A percentile compares a stretch with the other conserved stretches of the same genome.
These are phyloP conservation scores for Triangularia verruculosa DNA, from an alignment of 2,329 filamentous ascomycete genomes.

Conservation along the genomic window DNA sequence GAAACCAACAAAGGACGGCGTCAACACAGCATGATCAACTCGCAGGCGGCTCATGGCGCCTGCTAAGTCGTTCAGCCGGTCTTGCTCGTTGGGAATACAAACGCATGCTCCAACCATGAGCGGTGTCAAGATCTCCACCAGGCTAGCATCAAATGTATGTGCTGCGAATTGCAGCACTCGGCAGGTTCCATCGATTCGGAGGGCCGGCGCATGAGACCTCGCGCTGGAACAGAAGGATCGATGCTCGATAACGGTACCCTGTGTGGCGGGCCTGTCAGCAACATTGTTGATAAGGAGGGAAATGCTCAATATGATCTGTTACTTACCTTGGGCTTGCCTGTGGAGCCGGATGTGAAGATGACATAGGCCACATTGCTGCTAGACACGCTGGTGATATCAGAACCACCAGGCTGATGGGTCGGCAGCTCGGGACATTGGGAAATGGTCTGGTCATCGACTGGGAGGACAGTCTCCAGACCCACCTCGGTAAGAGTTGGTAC, in stretches of 20 bases:
- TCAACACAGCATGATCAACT: slow-evolving; percentile 30
- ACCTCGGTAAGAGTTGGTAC: slow-evolving; percentile 15
- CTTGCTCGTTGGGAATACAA: slow-evolving; percentile 40
- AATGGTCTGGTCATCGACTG: slow-evolving; percentile 14
- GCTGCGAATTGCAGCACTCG: slow-evolving; percentile 23
- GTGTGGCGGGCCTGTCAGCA: background rate
- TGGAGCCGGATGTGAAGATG: slow-evolving; percentile 28
- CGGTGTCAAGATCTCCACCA: slow-evolving; percentile 27
- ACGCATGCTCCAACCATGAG: slow-evolving; percentile 32
- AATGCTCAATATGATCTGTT: background rate
- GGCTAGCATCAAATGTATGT: slow-evolving; percentile 29
- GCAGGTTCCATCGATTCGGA: slow-evolving; percentile 21
- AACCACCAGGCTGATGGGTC: background rate
- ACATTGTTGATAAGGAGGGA: too few relatives aligned
- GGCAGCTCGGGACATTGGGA: background rate
- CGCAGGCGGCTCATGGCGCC: slow-evolving; percentile 30
- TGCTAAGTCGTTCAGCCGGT: slow-evolving; percentile 38
- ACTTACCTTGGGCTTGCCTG: slow-evolving; percentile 25
- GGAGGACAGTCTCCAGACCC: slow-evolving; percentile 10
- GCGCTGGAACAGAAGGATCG: slow-evolving; percentile 26
- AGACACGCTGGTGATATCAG: background rate
- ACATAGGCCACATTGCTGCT: slow-evolving; percentile 23
- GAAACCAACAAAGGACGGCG: slow-evolving; percentile 29
- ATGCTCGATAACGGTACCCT: slow-evolving; percentile 25
- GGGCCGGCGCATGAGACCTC: slow-evolving; percentile 19